These are phyloP conservation scores for Gonium pectorale DNA, from an alignment of 139 green algal species.

Conservation along the genomic window DNA sequence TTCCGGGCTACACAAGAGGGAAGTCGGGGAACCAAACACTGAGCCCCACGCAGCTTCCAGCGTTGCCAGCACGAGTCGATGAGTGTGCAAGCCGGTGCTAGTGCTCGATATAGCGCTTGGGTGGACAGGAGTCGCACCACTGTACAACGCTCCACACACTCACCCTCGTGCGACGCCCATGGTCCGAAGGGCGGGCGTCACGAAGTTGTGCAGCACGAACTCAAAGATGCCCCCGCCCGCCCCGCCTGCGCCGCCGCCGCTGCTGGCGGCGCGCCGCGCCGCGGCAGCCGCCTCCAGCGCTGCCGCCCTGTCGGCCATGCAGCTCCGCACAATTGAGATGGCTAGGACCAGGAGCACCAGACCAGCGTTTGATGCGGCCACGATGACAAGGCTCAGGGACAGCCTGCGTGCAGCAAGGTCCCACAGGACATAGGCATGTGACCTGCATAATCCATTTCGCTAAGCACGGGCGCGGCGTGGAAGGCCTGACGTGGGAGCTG, in stretches of 20 bases:
- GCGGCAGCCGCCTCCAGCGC: conserved; percentile 17
- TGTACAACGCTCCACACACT: no score
- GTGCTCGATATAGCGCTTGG: background rate
- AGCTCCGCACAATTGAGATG: conserved; percentile 20
- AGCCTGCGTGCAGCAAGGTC: conserved; percentile 44
- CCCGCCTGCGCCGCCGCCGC: background rate
- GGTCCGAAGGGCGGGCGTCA: conserved; percentile 29
- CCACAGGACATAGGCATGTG: no score
- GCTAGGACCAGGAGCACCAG: conserved; percentile 41
- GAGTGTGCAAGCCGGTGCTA: no score
- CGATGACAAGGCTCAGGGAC: conserved; percentile 32
- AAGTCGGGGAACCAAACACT: background rate
- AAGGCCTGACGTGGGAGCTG: no score
- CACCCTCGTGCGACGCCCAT: conserved; percentile 6
- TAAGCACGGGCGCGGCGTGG: no score
- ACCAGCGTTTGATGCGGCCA: conserved; percentile 36
- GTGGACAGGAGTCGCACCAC: background rate
- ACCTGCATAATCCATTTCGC: no score
- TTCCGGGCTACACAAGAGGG: background rate
- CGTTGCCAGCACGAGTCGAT: background rate
- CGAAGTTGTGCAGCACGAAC: conserved; percentile 30
- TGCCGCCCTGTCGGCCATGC: conserved; percentile 5
- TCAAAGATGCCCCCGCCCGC: conserved; percentile 9
- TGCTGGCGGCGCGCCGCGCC: background rate
- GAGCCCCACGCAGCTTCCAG: background rate